Evolutionary conservation across 345 rosid genomes (phyloP).

Genomic region (Salix udensis): DNA sequence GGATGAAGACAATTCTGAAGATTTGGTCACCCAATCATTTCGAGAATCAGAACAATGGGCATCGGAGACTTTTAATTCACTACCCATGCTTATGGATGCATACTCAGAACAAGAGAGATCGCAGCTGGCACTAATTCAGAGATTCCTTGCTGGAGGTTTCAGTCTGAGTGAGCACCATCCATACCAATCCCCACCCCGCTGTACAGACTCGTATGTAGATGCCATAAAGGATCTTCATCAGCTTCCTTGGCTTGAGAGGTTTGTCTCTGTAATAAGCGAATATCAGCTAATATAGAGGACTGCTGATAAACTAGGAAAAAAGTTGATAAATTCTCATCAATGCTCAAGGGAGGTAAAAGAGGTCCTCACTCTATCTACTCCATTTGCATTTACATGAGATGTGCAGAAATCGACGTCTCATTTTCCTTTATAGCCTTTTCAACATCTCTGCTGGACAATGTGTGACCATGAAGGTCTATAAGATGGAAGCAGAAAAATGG

Average conservation of each 20-base stretch:
- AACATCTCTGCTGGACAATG: slow-evolving; percentile 10
- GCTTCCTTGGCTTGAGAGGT: slow-evolving; percentile 99
- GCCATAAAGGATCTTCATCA: slow-evolving; percentile 93
- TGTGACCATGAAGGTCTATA: slow-evolving; percentile 11
- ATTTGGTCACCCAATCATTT: slow-evolving; percentile 44
- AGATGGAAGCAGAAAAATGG: background rate
- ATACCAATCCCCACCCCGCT: slow-evolving; percentile 84
- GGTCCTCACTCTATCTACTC: slow-evolving; percentile 47
- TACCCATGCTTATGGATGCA: slow-evolving; percentile 80
- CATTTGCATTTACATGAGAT: slow-evolving; percentile 11
- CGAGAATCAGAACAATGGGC: slow-evolving; percentile 97
- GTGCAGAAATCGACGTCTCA: slow-evolving; percentile 15
- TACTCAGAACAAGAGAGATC: slow-evolving; percentile 96
- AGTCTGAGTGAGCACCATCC: slow-evolving; percentile 81
- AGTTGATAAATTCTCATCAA: slow-evolving; percentile 9
- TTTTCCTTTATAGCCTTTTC: slow-evolving; percentile 11
- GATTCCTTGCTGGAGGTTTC: slow-evolving; percentile 94
- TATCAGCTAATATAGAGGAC: background rate
- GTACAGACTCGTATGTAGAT: slow-evolving; percentile 82
- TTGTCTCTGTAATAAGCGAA: slow-evolving; percentile 92
- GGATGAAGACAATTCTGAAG: slow-evolving; percentile 75
- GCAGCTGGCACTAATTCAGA: slow-evolving; percentile 80
- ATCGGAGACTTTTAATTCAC: slow-evolving; percentile 83
- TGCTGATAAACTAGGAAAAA: slow-evolving; percentile 17
- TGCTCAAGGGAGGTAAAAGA: slow-evolving; percentile 25